phyloP scores from a whole-genome alignment of 2,329 filamentous ascomycete species.

The Arthrinium puccinioides region DNA sequence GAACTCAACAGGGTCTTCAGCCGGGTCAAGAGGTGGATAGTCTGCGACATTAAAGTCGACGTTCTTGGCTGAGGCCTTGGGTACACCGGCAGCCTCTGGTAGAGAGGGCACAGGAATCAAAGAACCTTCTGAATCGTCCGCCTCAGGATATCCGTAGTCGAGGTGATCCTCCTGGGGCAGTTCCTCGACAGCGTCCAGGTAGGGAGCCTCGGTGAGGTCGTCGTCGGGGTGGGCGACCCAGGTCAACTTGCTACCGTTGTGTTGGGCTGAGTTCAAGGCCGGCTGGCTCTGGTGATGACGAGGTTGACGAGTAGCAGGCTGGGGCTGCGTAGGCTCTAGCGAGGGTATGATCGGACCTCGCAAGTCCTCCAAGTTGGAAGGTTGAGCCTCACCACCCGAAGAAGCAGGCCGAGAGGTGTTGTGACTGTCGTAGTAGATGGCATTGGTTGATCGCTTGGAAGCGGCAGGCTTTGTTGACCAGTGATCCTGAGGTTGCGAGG shows the following conservation, averaged over 20 bases:
- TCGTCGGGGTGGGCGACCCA: constrained; percentile 16
- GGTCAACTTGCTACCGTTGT: constrained; percentile 12
- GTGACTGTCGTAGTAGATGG: constrained; percentile 19
- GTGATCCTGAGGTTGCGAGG: constrained; percentile 1
- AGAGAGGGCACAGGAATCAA: constrained; percentile 5
- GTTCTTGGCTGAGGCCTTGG: constrained; percentile 3
- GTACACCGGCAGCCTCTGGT: constrained; percentile 3
- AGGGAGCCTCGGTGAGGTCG: constrained; percentile 31
- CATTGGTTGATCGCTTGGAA: constrained; percentile 8
- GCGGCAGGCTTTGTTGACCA: not conserved
- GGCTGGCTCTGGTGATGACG: constrained; percentile 50
- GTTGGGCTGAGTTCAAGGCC: constrained; percentile 33
- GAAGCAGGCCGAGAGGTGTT: not conserved
- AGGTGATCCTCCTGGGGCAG: constrained; percentile 16
- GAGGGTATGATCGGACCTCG: not conserved
- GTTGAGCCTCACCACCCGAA: constrained; percentile 1
- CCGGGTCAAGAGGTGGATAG: constrained; percentile 12
- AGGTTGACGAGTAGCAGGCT: constrained; percentile 9
- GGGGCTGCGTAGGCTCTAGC: not conserved
- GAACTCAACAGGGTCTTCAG: constrained; percentile 28
- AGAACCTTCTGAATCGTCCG: constrained; percentile 3
- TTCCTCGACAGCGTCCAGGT: constrained; percentile 39
- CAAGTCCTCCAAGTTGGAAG: not conserved
- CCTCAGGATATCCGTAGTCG: constrained; percentile 1
- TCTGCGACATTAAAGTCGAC: constrained; percentile 2